Percentiles rank a stretch among this genome's conserved stretches.
Evolutionary conservation across 345 rosid genomes (phyloP).

Genomic region (Lepidium africanum): DNA sequence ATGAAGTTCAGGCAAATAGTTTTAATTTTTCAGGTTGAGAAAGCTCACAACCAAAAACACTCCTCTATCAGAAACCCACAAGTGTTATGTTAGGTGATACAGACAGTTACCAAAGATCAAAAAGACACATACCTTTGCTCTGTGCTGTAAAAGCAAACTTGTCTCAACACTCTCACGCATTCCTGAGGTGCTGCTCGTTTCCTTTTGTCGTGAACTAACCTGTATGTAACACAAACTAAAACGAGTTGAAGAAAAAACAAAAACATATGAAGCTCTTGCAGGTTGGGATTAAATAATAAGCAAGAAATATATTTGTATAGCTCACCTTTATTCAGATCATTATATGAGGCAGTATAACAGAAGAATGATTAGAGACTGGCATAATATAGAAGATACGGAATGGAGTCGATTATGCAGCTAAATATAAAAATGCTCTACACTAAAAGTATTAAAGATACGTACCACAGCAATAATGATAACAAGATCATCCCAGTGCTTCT

Average conservation of each 20-base stretch:
- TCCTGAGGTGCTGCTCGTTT: conserved; percentile 93
- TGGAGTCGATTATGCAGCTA: not conserved
- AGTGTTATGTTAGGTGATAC: not conserved
- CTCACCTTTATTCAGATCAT: not conserved
- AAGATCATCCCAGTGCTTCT: conserved; percentile 91
- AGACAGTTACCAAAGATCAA: not conserved
- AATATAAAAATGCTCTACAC: not conserved
- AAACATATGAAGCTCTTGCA: not conserved
- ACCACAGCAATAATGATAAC: conserved; percentile 93
- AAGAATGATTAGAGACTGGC: not conserved
- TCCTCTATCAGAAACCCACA: not conserved
- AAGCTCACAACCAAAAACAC: not conserved
- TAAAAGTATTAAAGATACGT: conserved; percentile 17
- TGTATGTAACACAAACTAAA: conserved; percentile 29
- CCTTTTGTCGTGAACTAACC: conserved; percentile 91
- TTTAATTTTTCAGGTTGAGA: not conserved
- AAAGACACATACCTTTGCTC: conserved; percentile 61
- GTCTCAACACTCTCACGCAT: conserved; percentile 95
- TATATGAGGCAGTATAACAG: not conserved
- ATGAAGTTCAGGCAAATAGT: not conserved
- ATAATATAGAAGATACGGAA: not conserved
- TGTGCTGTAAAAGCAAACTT: conserved; percentile 80
- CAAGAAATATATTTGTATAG: not conserved
- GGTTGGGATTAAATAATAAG: not conserved
- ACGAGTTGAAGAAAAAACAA: not conserved